Evolutionary conservation across 2,329 filamentous ascomycete species (phyloP).

Genomic region (Hymenoscyphus occultus): DNA sequence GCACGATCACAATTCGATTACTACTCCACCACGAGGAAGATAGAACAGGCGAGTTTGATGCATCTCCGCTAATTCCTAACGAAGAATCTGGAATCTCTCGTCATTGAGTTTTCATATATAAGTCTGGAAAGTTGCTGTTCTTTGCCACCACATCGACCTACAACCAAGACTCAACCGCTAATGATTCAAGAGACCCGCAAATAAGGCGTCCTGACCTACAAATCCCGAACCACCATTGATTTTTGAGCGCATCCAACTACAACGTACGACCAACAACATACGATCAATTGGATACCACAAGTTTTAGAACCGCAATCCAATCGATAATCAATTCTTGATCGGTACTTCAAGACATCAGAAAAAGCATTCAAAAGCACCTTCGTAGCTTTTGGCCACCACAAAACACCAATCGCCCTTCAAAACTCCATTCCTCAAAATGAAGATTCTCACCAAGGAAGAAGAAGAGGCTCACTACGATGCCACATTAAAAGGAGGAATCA

Average conservation of each 20-base stretch:
- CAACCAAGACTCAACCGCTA: background rate
- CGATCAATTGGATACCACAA: background rate
- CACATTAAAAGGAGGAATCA: slow-evolving; percentile 74
- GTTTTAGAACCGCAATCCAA: background rate
- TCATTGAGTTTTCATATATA: background rate
- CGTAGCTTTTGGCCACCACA: background rate
- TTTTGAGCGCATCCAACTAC: background rate
- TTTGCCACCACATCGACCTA: background rate
- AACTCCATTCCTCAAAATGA: slow-evolving; percentile 58
- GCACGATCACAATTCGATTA: too few species aligned
- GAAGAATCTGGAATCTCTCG: background rate
- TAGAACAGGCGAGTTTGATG: background rate
- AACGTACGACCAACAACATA: slow-evolving; percentile 5
- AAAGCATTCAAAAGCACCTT: background rate
- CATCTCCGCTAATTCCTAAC: slow-evolving; percentile 5
- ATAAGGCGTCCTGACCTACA: background rate
- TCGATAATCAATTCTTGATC: background rate
- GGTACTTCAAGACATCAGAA: background rate
- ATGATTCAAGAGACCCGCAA: background rate
- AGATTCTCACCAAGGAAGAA: slow-evolving; percentile 92
- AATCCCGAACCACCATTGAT: background rate
- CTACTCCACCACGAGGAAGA: too few species aligned
- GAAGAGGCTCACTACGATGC: slow-evolving; percentile 79
- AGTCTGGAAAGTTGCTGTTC: background rate
- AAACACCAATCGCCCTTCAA: background rate